phyloP scores from a whole-genome alignment of 169 alveolate genomes.

The Amoebophrya sp. region DNA sequence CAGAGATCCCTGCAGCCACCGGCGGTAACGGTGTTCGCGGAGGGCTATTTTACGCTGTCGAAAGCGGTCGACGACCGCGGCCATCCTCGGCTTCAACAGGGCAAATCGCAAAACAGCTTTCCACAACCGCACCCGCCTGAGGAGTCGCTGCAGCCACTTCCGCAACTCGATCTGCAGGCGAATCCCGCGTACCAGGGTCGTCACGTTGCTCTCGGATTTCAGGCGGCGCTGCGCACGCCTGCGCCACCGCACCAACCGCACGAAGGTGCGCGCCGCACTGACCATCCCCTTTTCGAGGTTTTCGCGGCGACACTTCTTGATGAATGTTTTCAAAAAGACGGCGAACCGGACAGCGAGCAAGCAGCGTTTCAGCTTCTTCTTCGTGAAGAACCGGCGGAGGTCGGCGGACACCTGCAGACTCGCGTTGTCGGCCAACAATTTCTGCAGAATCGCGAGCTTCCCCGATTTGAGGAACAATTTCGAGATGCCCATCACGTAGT shows the following conservation, averaged over 20 bases:
- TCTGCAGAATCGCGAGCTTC: neutral
- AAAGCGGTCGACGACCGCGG: no score
- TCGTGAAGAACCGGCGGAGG: neutral
- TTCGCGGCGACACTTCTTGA: neutral
- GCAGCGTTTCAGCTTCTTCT: neutral
- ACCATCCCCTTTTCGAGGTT: neutral
- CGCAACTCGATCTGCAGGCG: no score
- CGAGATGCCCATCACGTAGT: conserved; percentile 24
- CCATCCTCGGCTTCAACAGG: no score
- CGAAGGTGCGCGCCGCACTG: neutral
- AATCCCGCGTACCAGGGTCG: no score
- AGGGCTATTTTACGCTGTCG: no score
- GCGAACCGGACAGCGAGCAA: neutral
- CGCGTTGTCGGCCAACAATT: neutral
- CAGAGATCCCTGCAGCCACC: no score
- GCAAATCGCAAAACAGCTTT: neutral
- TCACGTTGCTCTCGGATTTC: no score
- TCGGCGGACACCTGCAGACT: neutral
- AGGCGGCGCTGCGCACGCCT: neutral
- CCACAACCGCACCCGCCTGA: neutral
- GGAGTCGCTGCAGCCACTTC: neutral
- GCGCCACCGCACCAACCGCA: neutral
- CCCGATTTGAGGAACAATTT: neutral
- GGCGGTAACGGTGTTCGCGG: no score
- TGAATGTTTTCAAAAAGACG: neutral